Conservation (phyloP, 257 asterid genomes). For the Leonotis leonurus region DNA sequence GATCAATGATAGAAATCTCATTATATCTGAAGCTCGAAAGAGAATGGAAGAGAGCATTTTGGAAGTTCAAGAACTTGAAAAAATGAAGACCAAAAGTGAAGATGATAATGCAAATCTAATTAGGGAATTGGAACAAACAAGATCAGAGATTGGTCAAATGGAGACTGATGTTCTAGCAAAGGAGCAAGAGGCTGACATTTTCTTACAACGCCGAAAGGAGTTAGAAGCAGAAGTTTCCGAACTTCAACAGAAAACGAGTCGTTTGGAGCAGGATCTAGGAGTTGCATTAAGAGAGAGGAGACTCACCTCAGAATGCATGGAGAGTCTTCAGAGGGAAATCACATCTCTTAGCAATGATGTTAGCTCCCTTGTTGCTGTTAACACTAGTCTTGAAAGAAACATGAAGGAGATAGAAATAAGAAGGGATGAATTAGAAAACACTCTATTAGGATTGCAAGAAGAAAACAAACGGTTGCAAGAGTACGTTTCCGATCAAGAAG, state of each 20-base stretch:
- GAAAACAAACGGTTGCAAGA: slow-evolving; percentile 32
- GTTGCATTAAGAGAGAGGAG: slow-evolving; percentile 22
- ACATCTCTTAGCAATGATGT: slow-evolving; percentile 20
- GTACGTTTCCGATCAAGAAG: slow-evolving; percentile 26
- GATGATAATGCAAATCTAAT: slow-evolving; percentile 26
- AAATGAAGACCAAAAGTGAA: slow-evolving; percentile 30
- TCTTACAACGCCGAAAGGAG: slow-evolving; percentile 23
- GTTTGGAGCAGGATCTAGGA: slow-evolving; percentile 32
- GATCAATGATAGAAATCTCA: slow-evolving; percentile 28
- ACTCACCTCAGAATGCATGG: slow-evolving; percentile 24
- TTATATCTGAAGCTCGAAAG: slow-evolving; percentile 28
- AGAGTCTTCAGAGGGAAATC: slow-evolving; percentile 31
- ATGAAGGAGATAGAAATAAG: slow-evolving; percentile 28
- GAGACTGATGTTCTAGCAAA: slow-evolving; percentile 29
- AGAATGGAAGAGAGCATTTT: slow-evolving; percentile 30
- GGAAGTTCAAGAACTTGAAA: slow-evolving; percentile 38
- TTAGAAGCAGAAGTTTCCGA: slow-evolving; percentile 33
- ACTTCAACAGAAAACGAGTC: slow-evolving; percentile 31
- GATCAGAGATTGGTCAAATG: slow-evolving; percentile 23
- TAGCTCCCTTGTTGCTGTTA: slow-evolving; percentile 27
- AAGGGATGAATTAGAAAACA: slow-evolving; percentile 28
- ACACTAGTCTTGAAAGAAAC: slow-evolving; percentile 27
- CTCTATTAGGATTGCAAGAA: slow-evolving; percentile 27
- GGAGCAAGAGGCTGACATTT: slow-evolving; percentile 23
- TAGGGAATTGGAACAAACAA: slow-evolving; percentile 37